Conservation (phyloP, 2,329 filamentous ascomycete species). For the Sporothrix pallida region DNA sequence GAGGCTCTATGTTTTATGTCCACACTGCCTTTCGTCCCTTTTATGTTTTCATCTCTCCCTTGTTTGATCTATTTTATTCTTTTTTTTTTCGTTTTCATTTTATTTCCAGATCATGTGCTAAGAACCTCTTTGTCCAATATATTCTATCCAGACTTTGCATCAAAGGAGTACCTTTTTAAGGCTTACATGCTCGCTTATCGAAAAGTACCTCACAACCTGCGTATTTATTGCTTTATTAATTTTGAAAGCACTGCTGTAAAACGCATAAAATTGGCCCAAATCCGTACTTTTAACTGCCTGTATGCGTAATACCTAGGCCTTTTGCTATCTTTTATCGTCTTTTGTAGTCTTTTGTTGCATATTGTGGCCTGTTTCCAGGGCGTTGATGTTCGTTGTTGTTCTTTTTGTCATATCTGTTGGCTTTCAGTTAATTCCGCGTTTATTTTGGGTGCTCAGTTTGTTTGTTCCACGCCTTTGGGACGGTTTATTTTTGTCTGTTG, state of each 20-base stretch:
- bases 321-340: neutral
- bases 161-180: neutral
- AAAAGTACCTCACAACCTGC: neutral
- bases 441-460: neutral
- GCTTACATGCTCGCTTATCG: neutral
- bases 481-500: neutral
- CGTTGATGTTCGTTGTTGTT: neutral
- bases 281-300: neutral
- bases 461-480: neutral
- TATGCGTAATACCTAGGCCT: neutral
- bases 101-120: neutral
- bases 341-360: neutral
- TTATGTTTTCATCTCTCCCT: too few species aligned
- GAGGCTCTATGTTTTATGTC: too few species aligned
- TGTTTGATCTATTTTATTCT: neutral
- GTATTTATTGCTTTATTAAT: neutral
- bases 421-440: neutral
- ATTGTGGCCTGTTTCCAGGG: neutral
- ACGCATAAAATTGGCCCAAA: too few species aligned
- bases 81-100: neutral
- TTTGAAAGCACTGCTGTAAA: neutral
- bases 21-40: too few species aligned
- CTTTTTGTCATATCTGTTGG: neutral
- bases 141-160: too few species aligned
- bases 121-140: neutral